These are phyloP conservation scores for Ceratobasidium sp. DNA, from an alignment of 1,284 basidiomycete genomes.

Conservation along the genomic window DNA sequence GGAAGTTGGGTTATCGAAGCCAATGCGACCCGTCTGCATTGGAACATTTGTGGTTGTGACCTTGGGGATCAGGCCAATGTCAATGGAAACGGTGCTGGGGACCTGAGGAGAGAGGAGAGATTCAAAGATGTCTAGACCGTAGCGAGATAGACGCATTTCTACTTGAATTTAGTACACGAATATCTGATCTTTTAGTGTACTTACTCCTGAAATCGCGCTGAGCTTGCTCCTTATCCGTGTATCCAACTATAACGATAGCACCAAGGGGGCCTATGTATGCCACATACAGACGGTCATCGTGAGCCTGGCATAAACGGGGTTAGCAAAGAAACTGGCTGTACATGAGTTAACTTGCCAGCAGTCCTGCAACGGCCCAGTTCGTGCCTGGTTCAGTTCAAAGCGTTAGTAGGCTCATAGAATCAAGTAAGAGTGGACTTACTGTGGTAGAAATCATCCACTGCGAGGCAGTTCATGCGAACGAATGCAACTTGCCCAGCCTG, in stretches of 20 bases:
- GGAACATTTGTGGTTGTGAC: neutral
- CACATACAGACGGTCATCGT: neutral
- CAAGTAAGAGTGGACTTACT: neutral
- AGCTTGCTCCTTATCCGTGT: too few relatives aligned
- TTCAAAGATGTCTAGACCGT: too few relatives aligned
- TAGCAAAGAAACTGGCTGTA: neutral
- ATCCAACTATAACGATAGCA: neutral
- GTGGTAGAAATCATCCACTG: neutral
- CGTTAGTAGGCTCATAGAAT: too few relatives aligned
- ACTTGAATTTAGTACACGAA: too few relatives aligned
- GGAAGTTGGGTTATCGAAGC: too few relatives aligned
- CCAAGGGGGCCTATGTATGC: neutral
- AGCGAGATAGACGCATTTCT: too few relatives aligned
- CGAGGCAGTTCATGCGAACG: neutral
- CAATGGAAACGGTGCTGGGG: too few relatives aligned
- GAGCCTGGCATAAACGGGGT: neutral
- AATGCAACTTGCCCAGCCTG: neutral
- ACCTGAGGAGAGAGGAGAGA: too few relatives aligned
- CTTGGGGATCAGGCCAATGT: neutral
- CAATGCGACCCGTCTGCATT: neutral
- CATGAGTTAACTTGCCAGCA: neutral
- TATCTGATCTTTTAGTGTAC: neutral
- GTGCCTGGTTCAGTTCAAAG: neutral
- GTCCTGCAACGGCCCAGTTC: neutral
- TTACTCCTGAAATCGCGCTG: neutral